Evolutionary conservation across 371 early-diverging fungal species (phyloP).

Genomic region (Apophysomyces trapeziformis): DNA sequence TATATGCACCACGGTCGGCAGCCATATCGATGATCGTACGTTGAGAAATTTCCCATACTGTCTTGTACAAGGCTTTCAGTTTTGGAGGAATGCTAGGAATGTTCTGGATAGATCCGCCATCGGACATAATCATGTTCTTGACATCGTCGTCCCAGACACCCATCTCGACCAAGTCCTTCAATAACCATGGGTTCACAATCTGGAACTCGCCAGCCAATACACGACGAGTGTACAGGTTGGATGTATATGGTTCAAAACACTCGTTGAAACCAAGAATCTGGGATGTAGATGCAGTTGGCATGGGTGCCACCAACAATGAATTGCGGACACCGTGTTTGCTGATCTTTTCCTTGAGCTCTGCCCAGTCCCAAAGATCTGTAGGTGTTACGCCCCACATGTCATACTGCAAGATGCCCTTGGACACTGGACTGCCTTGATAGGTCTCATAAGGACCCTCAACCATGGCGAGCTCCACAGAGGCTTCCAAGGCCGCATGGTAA

Average conservation of each 20-base stretch:
- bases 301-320: constrained; percentile 94
- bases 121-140: constrained; percentile 96
- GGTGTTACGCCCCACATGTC: constrained; percentile 92
- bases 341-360: constrained; percentile 79
- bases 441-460: constrained; percentile 86
- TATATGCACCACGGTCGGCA: constrained; percentile 94
- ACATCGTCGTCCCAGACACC: constrained; percentile 95
- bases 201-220: constrained; percentile 99
- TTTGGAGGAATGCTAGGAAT: constrained; percentile 84
- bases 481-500: constrained; percentile 95
- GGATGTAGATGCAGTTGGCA: constrained; percentile 99
- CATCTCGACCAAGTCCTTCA: constrained; percentile 92
- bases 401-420: constrained; percentile 92
- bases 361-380: constrained; percentile 91
- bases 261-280: constrained; percentile 99
- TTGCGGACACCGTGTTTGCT: constrained; percentile 92
- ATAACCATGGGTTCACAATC: constrained; percentile 95
- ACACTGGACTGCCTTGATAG: constrained; percentile 91
- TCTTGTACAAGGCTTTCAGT: constrained; percentile 95
- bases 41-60: constrained; percentile 97
- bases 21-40: constrained; percentile 81
- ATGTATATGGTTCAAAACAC: constrained; percentile 96
- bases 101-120: constrained; percentile 91
- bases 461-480: constrained; percentile 90
- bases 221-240: constrained; percentile 97